Percentiles rank a stretch among this genome's conserved stretches.
Conservation (phyloP, 1,139 yeast genomes). For the Debaryomyces sp. region DNA sequence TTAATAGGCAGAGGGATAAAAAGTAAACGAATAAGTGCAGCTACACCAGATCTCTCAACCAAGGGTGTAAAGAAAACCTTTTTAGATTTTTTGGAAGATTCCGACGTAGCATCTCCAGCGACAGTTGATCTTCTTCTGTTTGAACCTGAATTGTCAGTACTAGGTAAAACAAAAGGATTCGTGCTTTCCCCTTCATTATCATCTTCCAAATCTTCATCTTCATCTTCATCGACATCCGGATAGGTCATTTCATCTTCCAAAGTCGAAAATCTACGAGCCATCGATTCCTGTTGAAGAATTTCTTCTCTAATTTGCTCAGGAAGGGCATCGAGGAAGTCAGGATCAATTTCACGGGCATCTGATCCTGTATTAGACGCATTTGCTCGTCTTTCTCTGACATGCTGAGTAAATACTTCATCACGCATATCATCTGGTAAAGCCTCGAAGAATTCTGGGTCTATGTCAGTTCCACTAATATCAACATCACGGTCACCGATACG, state of each 20-base stretch:
- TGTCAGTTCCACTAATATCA: constrained; percentile 87
- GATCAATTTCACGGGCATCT: constrained; percentile 68
- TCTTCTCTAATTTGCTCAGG: constrained; percentile 78
- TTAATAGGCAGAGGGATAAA: constrained; percentile 73
- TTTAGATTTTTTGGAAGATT: constrained; percentile 17
- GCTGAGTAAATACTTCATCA: constrained; percentile 89
- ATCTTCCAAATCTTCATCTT: constrained; percentile 30
- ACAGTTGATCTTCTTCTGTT: neutral
- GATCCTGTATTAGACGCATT: constrained; percentile 51
- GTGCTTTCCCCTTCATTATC: constrained; percentile 23
- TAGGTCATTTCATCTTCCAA: constrained; percentile 24
- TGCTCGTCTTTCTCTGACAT: constrained; percentile 67
- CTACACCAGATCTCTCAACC: constrained; percentile 75
- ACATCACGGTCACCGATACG: constrained; percentile 78
- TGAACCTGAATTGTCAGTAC: neutral
- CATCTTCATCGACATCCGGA: constrained; percentile 25
- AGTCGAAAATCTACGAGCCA: constrained; percentile 43
- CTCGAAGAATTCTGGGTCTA: constrained; percentile 87
- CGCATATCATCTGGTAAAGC: constrained; percentile 94
- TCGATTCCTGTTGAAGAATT: constrained; percentile 67
- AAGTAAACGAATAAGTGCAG: constrained; percentile 68
- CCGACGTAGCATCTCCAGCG: constrained; percentile 1
- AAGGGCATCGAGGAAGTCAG: constrained; percentile 78
- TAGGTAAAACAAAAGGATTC: neutral
- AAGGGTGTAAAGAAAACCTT: constrained; percentile 63